Percentiles rank a stretch among this genome's conserved stretches.
These are phyloP conservation scores for Podaxis pistillaris DNA, from an alignment of 768 basidiomycete genomes.

Conservation along the genomic window DNA sequence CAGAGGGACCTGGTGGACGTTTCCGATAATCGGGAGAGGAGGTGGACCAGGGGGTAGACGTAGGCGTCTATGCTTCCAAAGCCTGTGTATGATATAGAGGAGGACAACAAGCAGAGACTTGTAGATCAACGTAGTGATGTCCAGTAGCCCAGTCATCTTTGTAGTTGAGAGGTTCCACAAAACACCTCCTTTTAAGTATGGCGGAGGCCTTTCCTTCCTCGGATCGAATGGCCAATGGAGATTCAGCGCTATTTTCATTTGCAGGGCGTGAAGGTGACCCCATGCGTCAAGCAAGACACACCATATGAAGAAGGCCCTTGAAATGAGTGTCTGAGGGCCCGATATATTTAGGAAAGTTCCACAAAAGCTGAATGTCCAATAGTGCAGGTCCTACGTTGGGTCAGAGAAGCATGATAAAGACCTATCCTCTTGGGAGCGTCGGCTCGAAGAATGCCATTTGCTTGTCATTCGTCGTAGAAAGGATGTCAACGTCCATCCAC, in stretches of 20 bases:
- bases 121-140: not conserved
- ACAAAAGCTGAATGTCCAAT: not conserved
- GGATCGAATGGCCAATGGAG: not conserved
- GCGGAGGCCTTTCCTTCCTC: not conserved
- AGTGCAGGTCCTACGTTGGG: not conserved
- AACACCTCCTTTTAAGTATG: not conserved
- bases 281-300: not conserved
- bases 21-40: slow-evolving; percentile 9
- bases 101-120: not conserved
- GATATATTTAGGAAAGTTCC: not conserved
- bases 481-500: not conserved
- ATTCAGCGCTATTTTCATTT: slow-evolving; percentile 1
- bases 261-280: not conserved
- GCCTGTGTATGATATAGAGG: not conserved
- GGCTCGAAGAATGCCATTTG: slow-evolving; percentile 9
- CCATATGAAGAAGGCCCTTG: not conserved
- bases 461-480: slow-evolving; percentile 13
- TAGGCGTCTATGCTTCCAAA: slow-evolving; percentile 2
- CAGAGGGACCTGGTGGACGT: slow-evolving; percentile 7
- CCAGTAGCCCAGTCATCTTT: not conserved
- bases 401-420: not conserved
- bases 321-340: slow-evolving; percentile 6
- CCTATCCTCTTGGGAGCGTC: not conserved
- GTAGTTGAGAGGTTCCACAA: not conserved
- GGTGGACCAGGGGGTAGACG: slow-evolving; percentile 7